phyloP scores from a whole-genome alignment of 2,329 filamentous ascomycete genomes.

The Aspergillus candidus region DNA sequence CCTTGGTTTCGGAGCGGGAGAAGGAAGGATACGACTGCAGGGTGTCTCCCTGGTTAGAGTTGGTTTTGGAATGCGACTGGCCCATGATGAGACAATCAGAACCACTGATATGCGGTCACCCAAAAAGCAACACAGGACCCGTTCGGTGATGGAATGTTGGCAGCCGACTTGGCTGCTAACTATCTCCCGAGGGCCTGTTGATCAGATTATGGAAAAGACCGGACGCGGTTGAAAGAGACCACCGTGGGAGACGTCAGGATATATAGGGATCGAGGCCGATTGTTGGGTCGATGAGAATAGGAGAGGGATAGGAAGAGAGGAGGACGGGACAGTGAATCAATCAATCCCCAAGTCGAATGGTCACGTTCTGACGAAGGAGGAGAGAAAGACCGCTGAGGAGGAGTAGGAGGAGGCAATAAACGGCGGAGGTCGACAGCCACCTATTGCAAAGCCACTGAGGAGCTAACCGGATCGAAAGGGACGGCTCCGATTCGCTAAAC shows the following conservation, averaged over 20 bases:
- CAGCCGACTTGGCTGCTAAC: slow-evolving; percentile 20
- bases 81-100: slow-evolving; percentile 37
- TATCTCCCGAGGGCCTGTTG: slow-evolving; percentile 6
- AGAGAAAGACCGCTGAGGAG: slow-evolving; percentile 10
- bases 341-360: background rate
- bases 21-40: slow-evolving; percentile 88
- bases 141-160: slow-evolving; percentile 24
- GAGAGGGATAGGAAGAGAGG: background rate
- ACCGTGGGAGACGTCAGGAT: background rate
- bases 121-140: slow-evolving; percentile 17
- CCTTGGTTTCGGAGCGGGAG: slow-evolving; percentile 85
- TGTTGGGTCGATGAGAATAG: background rate
- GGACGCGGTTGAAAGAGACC: background rate
- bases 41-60: slow-evolving; percentile 53
- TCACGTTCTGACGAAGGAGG: slow-evolving; percentile 8
- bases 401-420: slow-evolving; percentile 8
- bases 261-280: background rate
- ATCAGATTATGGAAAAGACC: slow-evolving; percentile 15
- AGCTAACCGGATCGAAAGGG: slow-evolving; percentile 18
- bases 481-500: slow-evolving; percentile 20
- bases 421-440: slow-evolving; percentile 5
- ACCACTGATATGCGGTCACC: slow-evolving; percentile 19
- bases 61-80: slow-evolving; percentile 49
- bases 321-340: background rate
- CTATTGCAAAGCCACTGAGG: slow-evolving; percentile 12